Evolutionary conservation across 2,329 filamentous ascomycete species (phyloP).

Genomic region (Immersiporthe knoxdaviesiana): DNA sequence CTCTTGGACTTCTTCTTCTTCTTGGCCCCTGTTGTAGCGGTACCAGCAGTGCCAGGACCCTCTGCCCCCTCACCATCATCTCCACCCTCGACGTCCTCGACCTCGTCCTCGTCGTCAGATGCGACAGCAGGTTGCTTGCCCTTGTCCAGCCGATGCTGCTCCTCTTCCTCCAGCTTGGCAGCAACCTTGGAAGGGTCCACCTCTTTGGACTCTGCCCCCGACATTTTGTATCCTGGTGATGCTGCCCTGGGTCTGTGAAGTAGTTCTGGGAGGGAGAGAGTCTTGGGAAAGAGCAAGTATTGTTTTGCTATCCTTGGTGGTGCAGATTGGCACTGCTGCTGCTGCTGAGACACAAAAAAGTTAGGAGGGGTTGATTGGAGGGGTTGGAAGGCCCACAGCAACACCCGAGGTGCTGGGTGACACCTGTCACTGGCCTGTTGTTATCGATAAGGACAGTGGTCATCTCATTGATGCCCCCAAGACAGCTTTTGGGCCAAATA

Average conservation of each 20-base stretch:
- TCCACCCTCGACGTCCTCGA: conserved; percentile 44
- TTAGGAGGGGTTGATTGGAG: neutral
- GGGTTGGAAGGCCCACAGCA: neutral
- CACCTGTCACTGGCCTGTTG: neutral
- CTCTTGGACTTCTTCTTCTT: conserved; percentile 70
- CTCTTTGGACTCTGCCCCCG: conserved; percentile 65
- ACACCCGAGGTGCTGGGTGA: neutral
- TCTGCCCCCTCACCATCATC: conserved; percentile 43
- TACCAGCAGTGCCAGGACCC: conserved; percentile 41
- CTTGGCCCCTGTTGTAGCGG: conserved; percentile 42
- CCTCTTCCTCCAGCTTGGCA: conserved; percentile 42
- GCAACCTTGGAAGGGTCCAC: conserved; percentile 57
- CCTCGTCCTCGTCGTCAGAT: conserved; percentile 52
- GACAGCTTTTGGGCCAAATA: neutral
- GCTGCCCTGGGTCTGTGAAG: neutral
- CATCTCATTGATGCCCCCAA: neutral
- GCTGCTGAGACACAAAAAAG: neutral
- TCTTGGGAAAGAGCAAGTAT: neutral
- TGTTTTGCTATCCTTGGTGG: neutral
- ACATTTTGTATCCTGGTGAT: conserved; percentile 39
- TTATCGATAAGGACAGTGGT: conserved; percentile 5
- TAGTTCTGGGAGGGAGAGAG: neutral
- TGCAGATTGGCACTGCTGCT: neutral
- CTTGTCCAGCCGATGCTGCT: conserved; percentile 39
- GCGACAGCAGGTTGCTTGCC: conserved; percentile 50